Evolutionary conservation across 192 early-diverging fungal species (phyloP), one percentile per base, ranked within the genome.

Genomic region (Coemansia sp.): DNA sequence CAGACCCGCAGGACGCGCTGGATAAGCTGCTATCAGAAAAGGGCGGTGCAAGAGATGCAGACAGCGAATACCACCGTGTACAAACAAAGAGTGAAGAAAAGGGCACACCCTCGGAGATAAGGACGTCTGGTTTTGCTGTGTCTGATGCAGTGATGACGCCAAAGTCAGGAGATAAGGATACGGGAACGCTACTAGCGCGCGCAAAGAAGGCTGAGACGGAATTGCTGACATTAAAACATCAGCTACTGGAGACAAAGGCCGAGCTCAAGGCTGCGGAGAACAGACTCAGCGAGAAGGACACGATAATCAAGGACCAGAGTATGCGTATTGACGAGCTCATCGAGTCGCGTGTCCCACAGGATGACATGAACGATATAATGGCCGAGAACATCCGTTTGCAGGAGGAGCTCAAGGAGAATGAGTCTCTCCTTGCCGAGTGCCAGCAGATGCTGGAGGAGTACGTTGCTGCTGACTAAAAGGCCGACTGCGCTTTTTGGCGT

Each of bases 171-270:
- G 62, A 68, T 54, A 21, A 22, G 5, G 62, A 68, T 54, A 21
- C 22, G 5, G 67, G 62, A 7, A 30, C 16, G 31, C 44, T 18
- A 19, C 56, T n/a, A 22, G 60, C 44, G 24, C 58, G 59, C 28
- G 54, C 54, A 4, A 62, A 63, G 14, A 66, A 65, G 56, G 58
- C 60, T 0, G 76, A 78, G 66, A 78, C 67, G 5, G 76, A 78
- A 56, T 49, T 65, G 12, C 58, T 73, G 7, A 69, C 76, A 14
- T 56, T 78, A 26, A 73, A 64, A 64, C 76, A 78, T 49, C 70
- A 72, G 70, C 67, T 78, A n/a, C n/a, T 73, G 38, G 76, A 78
- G 47, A 69, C 76, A 63, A 78, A 78, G 67, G 44, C 70, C 2
- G 76, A 78, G 22, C 76, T 78, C 18, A 69, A 69, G 59, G 76